Evolutionary conservation across 1,139 yeast species (phyloP), one percentile per base, ranked within the genome.

Genomic region (Nakaseomyces delphensis): DNA sequence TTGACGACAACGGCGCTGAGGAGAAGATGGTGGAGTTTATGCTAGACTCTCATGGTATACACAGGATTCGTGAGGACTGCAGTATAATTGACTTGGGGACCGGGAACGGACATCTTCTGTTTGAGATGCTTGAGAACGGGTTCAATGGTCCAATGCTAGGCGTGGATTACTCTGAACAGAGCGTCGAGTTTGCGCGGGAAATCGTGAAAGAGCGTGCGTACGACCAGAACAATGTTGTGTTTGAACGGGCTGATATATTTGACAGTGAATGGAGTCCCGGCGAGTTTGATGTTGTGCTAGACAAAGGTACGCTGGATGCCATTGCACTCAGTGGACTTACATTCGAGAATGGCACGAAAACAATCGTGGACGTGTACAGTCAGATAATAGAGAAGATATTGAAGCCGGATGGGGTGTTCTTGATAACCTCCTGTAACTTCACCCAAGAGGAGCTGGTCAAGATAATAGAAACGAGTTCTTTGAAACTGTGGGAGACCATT

Each of bases 271-370:
- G 64, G 63, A 35, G 46, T 6, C 49, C 59, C 1, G 67, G 71
- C 30, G 52, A 65, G 30, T 87, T 75, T 64, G 95, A 89, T 55
- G 62, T 91, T 4, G 74, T 89, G 2, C 66, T 89, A 33, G 99
- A 91, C 62, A 91, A 91, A 59, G 98, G 99, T 8, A 91, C 99
- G 0, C 65, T 93, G 33, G 99, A 91, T 65, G 98, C 99, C 4
- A 91, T 93, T 49, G 96, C 96, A 0, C 70, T 91, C 40, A 83
- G 86, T 55, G 86, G 83, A 36, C 56, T 77, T 30, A 57, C 55
- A 18, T 71, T 67, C 40, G 72, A 68, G 3, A 60, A 60, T 7
- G 62, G 57, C 4, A 20, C n/a, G 2, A 35, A 32, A 18, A 59
- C 66, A 4, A 58, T 65, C 2, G 64, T 63, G 4, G 78, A 82